phyloP scores from a whole-genome alignment of 768 basidiomycete species.

The Lyophyllum atratum region DNA sequence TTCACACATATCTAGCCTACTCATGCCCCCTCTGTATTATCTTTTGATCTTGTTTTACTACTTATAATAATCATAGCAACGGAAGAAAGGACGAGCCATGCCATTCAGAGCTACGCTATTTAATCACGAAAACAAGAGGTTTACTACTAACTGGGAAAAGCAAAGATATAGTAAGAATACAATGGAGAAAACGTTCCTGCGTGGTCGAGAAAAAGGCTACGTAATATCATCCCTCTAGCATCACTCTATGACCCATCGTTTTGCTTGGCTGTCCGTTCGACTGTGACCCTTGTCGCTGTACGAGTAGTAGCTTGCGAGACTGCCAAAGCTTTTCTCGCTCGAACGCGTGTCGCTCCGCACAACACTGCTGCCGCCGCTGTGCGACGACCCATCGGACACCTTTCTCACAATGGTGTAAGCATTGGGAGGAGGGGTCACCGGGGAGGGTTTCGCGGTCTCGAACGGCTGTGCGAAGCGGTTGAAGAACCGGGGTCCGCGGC shows the following conservation, averaged over 20 bases:
- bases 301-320: conserved; percentile 34
- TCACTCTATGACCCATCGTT: conserved; percentile 64
- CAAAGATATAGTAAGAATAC: not conserved
- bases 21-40: conserved; percentile 6
- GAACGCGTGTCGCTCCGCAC: conserved; percentile 34
- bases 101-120: conserved; percentile 3
- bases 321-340: conserved; percentile 43
- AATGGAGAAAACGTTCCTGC: conserved; percentile 4
- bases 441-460: conserved; percentile 29
- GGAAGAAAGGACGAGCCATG: not conserved
- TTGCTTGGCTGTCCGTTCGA: conserved; percentile 33
- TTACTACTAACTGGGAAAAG: conserved; percentile 3
- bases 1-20: conserved; percentile 4
- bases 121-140: not conserved
- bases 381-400: conserved; percentile 31
- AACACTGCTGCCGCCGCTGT: conserved; percentile 29
- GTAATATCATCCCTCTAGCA: conserved; percentile 7
- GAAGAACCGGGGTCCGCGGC: conserved; percentile 51
- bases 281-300: conserved; percentile 30
- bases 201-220: not conserved
- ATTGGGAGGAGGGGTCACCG: conserved; percentile 31
- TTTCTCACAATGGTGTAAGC: conserved; percentile 34
- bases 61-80: conserved; percentile 1
- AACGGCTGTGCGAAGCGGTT: conserved; percentile 41
- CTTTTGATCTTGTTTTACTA: not conserved